Base-by-base conservation (phyloP, 2,329 filamentous ascomycete genomes). In the Fusarium sp. region DNA sequence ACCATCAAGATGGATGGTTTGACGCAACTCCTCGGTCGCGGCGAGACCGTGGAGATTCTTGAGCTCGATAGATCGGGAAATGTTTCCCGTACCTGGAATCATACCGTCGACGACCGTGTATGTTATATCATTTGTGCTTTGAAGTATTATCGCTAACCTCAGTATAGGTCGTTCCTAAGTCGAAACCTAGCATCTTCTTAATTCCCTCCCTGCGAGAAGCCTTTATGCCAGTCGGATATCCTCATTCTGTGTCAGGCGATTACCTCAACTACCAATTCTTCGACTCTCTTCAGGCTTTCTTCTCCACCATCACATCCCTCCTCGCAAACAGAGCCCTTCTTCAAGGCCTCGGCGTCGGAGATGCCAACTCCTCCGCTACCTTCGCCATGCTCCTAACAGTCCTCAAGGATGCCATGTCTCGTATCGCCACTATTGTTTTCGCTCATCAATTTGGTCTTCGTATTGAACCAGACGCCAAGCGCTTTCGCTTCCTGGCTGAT, bases 401-500 rank as follows among this genome's bases (percentile, higher is more conserved):
- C 68, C 83, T 96, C 13, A 93, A 96, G 71, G 93, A 96, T 72
- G 92, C 91, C 54, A 91, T 92, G 67, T 94, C 93, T 12, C 89
- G 94, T 10, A 83, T 97, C 30, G 93, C 93, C 2, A 97, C 94
- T 0, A 97, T 97, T 66, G 81, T 93, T 13, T 97, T 97, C 79
- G 95, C 94, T 2, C 91, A 97, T 79, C 87, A 89, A 45, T 90
- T 95, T 64, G 94, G 94, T 40, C 92, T 92, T 48, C 88, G 92
- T 35, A 91, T 97, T 50, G 94, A 97, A 80, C 93, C 94, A 4
- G 94, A 98, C 79, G 95, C 93, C 83, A 98, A 98, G 80, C 91
- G 89, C 80, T 97, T 95, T 81, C 91, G 94, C 18, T 91, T 97
- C 52, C 88, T 95, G 5, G 94, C 94, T 7, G 94, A 97, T 78